Conservation (phyloP, 331 rosid genomes). For the Pyrus hybrid region DNA sequence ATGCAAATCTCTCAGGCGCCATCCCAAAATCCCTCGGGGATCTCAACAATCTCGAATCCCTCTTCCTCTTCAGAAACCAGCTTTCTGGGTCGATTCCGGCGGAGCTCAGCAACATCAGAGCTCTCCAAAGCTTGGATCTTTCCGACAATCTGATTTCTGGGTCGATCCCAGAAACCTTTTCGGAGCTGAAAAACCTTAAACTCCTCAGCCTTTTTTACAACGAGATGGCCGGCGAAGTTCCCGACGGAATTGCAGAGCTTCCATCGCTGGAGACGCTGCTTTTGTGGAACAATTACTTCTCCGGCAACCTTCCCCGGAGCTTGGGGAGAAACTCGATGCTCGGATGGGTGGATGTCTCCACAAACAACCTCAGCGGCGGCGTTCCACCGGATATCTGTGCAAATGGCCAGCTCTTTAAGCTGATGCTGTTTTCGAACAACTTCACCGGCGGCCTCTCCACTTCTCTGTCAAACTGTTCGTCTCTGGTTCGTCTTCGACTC, state of each 20-base stretch:
- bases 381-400: slow-evolving; percentile 66
- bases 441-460: slow-evolving; percentile 56
- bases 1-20: slow-evolving; percentile 71
- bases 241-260: slow-evolving; percentile 59
- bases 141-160: slow-evolving; percentile 80
- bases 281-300: slow-evolving; percentile 70
- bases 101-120: slow-evolving; percentile 46
- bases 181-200: slow-evolving; percentile 55
- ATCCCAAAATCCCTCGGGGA: slow-evolving; percentile 70
- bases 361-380: slow-evolving; percentile 58
- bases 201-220: slow-evolving; percentile 80
- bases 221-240: slow-evolving; percentile 72
- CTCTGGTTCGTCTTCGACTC: slow-evolving; percentile 85
- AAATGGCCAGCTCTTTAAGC: slow-evolving; percentile 45
- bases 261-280: slow-evolving; percentile 80
- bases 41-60: slow-evolving; percentile 64
- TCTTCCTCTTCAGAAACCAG: slow-evolving; percentile 76
- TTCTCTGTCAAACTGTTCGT: slow-evolving; percentile 71
- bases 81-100: slow-evolving; percentile 58
- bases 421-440: slow-evolving; percentile 80
- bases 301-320: slow-evolving; percentile 59
- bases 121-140: slow-evolving; percentile 66
- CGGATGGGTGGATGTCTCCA: slow-evolving; percentile 82
- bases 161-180: slow-evolving; percentile 65
- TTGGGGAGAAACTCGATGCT: slow-evolving; percentile 74